Evolutionary conservation across 2,329 filamentous ascomycete genomes (phyloP), one percentile per base, ranked within the genome.

Genomic region (Colletotrichum cereale): DNA sequence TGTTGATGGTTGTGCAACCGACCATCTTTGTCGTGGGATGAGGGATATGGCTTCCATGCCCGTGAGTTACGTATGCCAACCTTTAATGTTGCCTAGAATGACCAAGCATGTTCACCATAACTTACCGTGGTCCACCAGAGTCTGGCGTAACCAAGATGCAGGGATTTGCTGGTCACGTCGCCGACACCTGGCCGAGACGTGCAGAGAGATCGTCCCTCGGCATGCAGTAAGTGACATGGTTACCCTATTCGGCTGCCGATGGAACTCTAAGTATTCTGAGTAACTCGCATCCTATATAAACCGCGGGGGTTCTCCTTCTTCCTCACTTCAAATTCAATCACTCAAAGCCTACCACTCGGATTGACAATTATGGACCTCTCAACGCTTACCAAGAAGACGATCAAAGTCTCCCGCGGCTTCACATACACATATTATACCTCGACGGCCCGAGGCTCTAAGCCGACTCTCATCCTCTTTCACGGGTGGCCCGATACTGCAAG

Each of bases 401-500:
- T 79, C 24, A 52, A 75, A 18, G 78, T 78, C 52, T 73, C 75
- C 2, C 78, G 79, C 3, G 77, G 76, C 40, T 77, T 82, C 71
- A 81, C 76, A 21, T 86, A 85, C 76, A 80, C 78, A 16, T 85
- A 84, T 76, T 84, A 85, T 63, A 74, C 75, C 10, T 76, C 76
- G 5, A 72, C 76, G 18, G 75, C 78, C 26, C 75, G 76, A 36
- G 36, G 60, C 48, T 70, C 75, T 62, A 74, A 76, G 67, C 77
- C 79, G 3, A 79, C 81, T 2, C 75, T 84, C 50, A 71, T 85
- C 16, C 79, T 86, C 31, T 76, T 83, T 24, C 87, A 88, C 77
- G 86, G 86, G 68, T 88, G 83, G 74, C 86, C 86, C 6, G 85
- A 86, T 73, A 77, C 80, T 48, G 83, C 85, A 0, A 77, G 78